Percentiles rank a stretch among this genome's conserved stretches.
Conservation (phyloP, 805 yeast species). For the Wickerhamomyces mucosus region DNA sequence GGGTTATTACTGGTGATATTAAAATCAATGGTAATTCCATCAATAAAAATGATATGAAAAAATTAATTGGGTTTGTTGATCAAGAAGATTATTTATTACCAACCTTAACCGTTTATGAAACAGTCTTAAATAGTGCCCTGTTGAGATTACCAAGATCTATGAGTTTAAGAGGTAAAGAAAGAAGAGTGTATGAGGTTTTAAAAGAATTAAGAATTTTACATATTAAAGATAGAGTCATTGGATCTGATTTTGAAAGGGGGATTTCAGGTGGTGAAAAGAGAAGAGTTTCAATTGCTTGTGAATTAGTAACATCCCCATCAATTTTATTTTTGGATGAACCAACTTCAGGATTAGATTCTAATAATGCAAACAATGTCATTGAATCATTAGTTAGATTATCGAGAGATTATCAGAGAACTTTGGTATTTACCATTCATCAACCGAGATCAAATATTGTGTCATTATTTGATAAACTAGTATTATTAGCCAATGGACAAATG, state of each 20-base stretch:
- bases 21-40: slow-evolving; percentile 62
- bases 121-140: slow-evolving; percentile 86
- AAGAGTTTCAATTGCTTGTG: slow-evolving; percentile 90
- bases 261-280: slow-evolving; percentile 91
- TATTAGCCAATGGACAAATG: slow-evolving; percentile 77
- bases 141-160: slow-evolving; percentile 75
- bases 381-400: slow-evolving; percentile 79
- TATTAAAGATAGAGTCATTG: slow-evolving; percentile 79
- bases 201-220: slow-evolving; percentile 75
- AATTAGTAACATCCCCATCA: slow-evolving; percentile 80
- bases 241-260: slow-evolving; percentile 84
- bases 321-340: slow-evolving; percentile 84
- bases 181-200: slow-evolving; percentile 77
- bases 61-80: slow-evolving; percentile 87
- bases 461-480: slow-evolving; percentile 70
- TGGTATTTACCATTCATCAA: slow-evolving; percentile 91
- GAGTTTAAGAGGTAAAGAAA: slow-evolving; percentile 62
- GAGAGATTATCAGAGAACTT: slow-evolving; percentile 72
- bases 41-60: slow-evolving; percentile 36
- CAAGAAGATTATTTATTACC: slow-evolving; percentile 90
- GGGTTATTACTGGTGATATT: slow-evolving; percentile 56
- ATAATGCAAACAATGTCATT: slow-evolving; percentile 84
- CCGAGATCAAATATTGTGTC: slow-evolving; percentile 95
- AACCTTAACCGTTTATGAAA: slow-evolving; percentile 91
- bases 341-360: slow-evolving; percentile 92